Conservation (phyloP, 495 filamentous ascomycete genomes). For the Annulohypoxylon moriforme region DNA sequence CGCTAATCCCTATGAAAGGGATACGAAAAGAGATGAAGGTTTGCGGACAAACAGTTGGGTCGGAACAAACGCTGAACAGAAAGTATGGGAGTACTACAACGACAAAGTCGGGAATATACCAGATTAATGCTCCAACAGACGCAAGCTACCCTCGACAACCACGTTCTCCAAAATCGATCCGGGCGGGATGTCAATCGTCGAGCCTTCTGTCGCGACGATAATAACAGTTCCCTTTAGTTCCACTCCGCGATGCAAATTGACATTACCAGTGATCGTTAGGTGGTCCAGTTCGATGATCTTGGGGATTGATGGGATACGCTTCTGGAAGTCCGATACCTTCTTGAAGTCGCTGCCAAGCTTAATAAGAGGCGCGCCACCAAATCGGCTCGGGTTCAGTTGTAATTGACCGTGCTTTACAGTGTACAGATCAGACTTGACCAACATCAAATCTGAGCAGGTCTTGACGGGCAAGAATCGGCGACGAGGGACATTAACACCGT, state of each 20-base stretch:
- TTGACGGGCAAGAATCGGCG: conserved; percentile 99
- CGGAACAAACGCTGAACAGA: conserved; percentile 12
- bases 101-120: background rate
- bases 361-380: conserved; percentile 98
- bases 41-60: background rate
- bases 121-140: conserved; percentile 87
- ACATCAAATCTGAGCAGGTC: conserved; percentile 99
- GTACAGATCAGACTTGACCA: conserved; percentile 99
- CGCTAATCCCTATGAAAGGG: conserved; percentile 11
- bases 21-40: background rate
- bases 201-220: conserved; percentile 97
- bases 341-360: conserved; percentile 99
- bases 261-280: conserved; percentile 94
- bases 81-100: conserved; percentile 1
- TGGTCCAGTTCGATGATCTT: conserved; percentile 99
- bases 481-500: conserved; percentile 98
- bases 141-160: conserved; percentile 97
- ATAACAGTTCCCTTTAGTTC: conserved; percentile 99
- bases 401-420: conserved; percentile 99
- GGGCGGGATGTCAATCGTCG: conserved; percentile 97
- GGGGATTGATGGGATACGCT: conserved; percentile 94
- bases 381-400: conserved; percentile 93
- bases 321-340: conserved; percentile 99
- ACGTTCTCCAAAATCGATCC: conserved; percentile 98
- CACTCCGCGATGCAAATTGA: conserved; percentile 95